A percentile compares a stretch with the other conserved stretches of the same genome.
Conservation (phyloP, 257 asterid species). For the Solanum paucissectum region DNA sequence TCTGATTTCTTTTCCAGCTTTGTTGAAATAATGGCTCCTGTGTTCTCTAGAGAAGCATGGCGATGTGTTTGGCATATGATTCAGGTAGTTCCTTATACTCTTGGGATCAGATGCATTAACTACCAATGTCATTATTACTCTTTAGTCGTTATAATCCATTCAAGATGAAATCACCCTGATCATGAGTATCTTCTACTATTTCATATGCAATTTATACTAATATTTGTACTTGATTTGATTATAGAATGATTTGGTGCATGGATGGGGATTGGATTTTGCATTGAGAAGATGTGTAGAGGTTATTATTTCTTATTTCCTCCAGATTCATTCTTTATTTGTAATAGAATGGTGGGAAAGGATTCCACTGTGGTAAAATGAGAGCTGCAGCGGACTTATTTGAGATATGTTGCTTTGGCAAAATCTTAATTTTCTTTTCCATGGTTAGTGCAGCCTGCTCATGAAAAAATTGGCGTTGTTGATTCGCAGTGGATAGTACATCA, state of each 20-base stretch:
- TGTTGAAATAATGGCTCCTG: slow-evolving; percentile 99
- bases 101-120: background rate
- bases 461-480: slow-evolving; percentile 24
- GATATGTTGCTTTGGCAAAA: background rate
- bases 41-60: slow-evolving; percentile 96
- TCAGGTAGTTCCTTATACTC: slow-evolving; percentile 48
- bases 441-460: slow-evolving; percentile 21
- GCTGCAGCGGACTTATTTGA: background rate
- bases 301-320: slow-evolving; percentile 16
- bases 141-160: background rate
- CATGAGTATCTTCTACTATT: background rate
- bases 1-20: slow-evolving; percentile 41
- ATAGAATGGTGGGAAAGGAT: background rate
- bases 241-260: slow-evolving; percentile 98
- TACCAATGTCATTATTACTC: background rate
- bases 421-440: background rate
- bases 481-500: slow-evolving; percentile 26
- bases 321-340: background rate
- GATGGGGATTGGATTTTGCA: slow-evolving; percentile 99
- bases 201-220: background rate
- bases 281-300: slow-evolving; percentile 93
- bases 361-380: background rate
- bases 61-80: slow-evolving; percentile 99
- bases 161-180: background rate
- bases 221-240: background rate